Conservation (phyloP, 2,329 filamentous ascomycete species). For the Venturia nashicola region DNA sequence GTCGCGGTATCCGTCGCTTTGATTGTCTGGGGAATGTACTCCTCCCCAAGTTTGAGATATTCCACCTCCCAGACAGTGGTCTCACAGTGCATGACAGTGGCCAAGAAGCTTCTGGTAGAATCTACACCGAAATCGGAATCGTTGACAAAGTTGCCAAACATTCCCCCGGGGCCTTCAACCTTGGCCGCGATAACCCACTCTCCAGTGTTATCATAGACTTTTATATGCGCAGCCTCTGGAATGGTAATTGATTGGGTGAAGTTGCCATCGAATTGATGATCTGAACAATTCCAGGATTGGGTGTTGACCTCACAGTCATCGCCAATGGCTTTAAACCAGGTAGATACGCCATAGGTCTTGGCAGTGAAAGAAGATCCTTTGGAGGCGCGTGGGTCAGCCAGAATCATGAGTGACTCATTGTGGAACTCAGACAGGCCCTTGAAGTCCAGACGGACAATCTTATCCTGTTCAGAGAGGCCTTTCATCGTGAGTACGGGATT, state of each 20-base stretch:
- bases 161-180: not conserved
- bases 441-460: not conserved
- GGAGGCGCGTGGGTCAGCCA: not conserved
- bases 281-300: not conserved
- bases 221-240: not conserved
- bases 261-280: not conserved
- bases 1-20: not conserved
- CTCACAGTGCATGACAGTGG: conserved; percentile 5
- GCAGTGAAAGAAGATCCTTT: not conserved
- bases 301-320: not conserved
- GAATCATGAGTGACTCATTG: not conserved
- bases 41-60: conserved; percentile 1
- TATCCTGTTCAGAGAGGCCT: not conserved
- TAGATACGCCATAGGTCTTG: not conserved
- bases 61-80: not conserved
- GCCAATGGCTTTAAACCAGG: not conserved
- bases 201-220: not conserved
- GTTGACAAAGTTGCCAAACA: not conserved
- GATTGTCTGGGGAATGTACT: conserved; percentile 1
- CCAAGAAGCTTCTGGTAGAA: not conserved
- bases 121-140: not conserved
- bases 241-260: not conserved
- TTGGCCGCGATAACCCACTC: not conserved
- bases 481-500: not conserved
- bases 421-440: not conserved